Evolutionary conservation across 2,329 filamentous ascomycete genomes (phyloP), one percentile per base, ranked within the genome.

Genomic region (Neofusicoccum umdonicola): DNA sequence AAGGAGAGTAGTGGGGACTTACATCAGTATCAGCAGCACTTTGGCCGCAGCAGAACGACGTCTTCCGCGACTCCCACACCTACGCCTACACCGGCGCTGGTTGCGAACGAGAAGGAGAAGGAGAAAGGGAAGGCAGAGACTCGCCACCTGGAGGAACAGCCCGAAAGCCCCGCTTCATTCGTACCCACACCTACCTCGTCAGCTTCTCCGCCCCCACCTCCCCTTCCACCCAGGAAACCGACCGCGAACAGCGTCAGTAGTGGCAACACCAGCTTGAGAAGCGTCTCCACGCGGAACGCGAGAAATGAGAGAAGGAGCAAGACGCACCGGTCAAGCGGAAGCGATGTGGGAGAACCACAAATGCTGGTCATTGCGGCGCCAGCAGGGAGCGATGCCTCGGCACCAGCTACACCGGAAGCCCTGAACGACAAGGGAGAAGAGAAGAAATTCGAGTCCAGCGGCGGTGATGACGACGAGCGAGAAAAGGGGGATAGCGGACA

Each of bases 201-300:
- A 19, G 69, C 71, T 48, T 76, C 76, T 50, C 68, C 76, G 3
- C 27, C 27, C 15, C 39, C 39, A 13, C 39, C 39, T 5, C 39
- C 39, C 12, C 39, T 41, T 13, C 39, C 39, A 15, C 39, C 39
- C 39, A 41, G 39, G 11, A 12, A 15, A 41, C 39, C 39, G 15
- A 41, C 39, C 39, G 27, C 27, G 27, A 31, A 31, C 5, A 31
- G 27, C 27, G 27, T 31, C 6, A 31, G 27, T 7, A 31, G 27
- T 31, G 27, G 27, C 27, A 31, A 7, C 27, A 31, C 27, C 27
- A 31, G 27, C 27, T 31, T 31, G 27, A 31, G 27, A 31, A 31
- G 6, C 27, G 27, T 31, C 6, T 31, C 27, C 27, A 31, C 37
- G 37, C 11, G 37, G 37, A 11, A 39, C 13, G 42, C 15, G 15